Evolutionary conservation across 164 flowering plant species (phyloP).

Genomic region (Stephania japonica): DNA sequence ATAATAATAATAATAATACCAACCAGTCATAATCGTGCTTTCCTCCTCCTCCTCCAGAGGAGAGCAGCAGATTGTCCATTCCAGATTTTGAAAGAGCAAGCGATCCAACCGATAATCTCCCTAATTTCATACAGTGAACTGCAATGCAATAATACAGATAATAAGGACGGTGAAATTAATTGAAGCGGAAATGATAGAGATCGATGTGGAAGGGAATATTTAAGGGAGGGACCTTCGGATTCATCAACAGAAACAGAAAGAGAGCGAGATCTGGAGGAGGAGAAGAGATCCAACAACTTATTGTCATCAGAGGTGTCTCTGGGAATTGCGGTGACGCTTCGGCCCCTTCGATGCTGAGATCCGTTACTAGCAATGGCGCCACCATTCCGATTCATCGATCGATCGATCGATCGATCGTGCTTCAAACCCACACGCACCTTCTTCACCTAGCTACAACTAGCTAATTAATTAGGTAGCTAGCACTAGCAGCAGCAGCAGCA

Average conservation of each 20-base stretch:
- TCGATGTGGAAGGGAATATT: no score
- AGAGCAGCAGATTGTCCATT: conserved; percentile 58
- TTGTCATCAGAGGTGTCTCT: conserved; percentile 38
- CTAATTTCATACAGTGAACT: no score
- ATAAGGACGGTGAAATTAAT: no score
- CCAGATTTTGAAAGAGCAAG: conserved; percentile 38
- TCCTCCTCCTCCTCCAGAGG: conserved; percentile 64
- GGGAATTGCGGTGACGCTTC: conserved; percentile 29
- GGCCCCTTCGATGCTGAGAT: conserved; percentile 51
- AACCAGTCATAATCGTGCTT: conserved; percentile 97
- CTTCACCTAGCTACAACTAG: no score
- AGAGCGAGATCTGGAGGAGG: conserved; percentile 66
- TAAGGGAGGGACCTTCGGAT: conserved; percentile 41
- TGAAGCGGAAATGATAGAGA: no score
- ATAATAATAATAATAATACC: no score
- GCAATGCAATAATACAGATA: no score
- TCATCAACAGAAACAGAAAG: conserved; percentile 45
- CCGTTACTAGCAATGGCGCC: neutral
- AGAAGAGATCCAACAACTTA: conserved; percentile 60
- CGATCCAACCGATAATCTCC: conserved; percentile 68
- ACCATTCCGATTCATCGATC: conserved; percentile 18
- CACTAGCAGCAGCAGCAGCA: no score
- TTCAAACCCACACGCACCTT: neutral
- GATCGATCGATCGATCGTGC: no score
- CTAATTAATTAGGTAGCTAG: no score